Conservation (phyloP, 345 rosid species). For the Cardamine chenopodiifolia region DNA sequence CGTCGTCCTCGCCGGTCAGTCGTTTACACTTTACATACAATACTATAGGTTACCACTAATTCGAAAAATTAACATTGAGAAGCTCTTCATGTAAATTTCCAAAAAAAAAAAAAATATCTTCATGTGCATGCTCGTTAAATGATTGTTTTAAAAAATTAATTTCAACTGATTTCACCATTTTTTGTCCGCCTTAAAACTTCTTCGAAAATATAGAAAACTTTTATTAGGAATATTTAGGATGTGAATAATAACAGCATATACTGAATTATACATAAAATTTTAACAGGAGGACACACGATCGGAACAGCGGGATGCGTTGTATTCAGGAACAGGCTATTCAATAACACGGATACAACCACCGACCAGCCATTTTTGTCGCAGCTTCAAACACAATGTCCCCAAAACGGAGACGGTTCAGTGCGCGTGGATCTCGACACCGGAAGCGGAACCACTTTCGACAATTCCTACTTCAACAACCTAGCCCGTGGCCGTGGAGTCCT, state of each 20-base stretch:
- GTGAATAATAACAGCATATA: neutral
- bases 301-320: slow-evolving; percentile 56
- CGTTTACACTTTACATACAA: neutral
- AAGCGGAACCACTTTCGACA: slow-evolving; percentile 52
- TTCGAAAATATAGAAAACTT: neutral
- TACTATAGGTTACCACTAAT: neutral
- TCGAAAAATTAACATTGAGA: neutral
- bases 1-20: slow-evolving; percentile 54
- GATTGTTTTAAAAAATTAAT: too few species aligned
- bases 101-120: neutral
- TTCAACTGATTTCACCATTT: neutral
- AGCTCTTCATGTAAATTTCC: neutral
- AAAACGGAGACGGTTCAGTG: slow-evolving; percentile 45
- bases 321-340: slow-evolving; percentile 51
- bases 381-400: slow-evolving; percentile 51
- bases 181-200: neutral
- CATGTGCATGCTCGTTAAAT: neutral
- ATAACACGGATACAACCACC: slow-evolving; percentile 48
- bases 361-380: slow-evolving; percentile 44
- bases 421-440: slow-evolving; percentile 57
- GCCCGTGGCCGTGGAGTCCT: slow-evolving; percentile 50
- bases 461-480: slow-evolving; percentile 49
- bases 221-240: neutral
- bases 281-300: slow-evolving; percentile 59
- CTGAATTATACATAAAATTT: neutral